A percentile compares a stretch with the other conserved stretches of the same genome.
These are phyloP conservation scores for Trichoderma sp. DNA, from an alignment of 2,329 filamentous ascomycete species.

Conservation along the genomic window DNA sequence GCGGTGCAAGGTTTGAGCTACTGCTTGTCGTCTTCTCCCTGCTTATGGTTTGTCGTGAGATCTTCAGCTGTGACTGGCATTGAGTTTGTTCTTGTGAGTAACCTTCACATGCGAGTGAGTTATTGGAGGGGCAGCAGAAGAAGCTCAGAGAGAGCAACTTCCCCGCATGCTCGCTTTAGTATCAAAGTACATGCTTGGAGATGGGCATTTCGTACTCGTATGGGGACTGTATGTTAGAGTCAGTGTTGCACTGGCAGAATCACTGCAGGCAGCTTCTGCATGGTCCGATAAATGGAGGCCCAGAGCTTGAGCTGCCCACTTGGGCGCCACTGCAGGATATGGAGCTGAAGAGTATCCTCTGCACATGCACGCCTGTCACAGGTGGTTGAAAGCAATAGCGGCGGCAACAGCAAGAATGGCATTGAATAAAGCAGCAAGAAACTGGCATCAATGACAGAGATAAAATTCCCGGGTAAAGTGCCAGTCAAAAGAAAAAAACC, in stretches of 20 bases:
- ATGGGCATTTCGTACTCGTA: constrained; percentile 11
- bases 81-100: neutral
- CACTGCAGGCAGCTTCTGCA: neutral
- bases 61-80: neutral
- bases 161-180: neutral
- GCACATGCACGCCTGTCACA: neutral
- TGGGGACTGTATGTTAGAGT: neutral
- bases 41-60: neutral
- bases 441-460: neutral
- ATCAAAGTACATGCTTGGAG: constrained; percentile 4
- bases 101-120: neutral
- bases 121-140: neutral
- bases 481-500: neutral
- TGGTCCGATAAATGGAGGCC: neutral
- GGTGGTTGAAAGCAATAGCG: neutral
- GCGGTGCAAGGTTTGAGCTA: neutral
- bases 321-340: constrained; percentile 26
- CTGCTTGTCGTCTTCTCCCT: neutral
- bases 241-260: neutral
- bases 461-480: constrained; percentile 15
- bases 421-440: neutral
- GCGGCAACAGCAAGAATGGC: neutral
- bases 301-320: neutral
- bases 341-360: neutral
- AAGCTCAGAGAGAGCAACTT: neutral